These are phyloP conservation scores for Trichoderma atrobrunneum DNA, from an alignment of 2,329 filamentous ascomycete species.

Conservation along the genomic window DNA sequence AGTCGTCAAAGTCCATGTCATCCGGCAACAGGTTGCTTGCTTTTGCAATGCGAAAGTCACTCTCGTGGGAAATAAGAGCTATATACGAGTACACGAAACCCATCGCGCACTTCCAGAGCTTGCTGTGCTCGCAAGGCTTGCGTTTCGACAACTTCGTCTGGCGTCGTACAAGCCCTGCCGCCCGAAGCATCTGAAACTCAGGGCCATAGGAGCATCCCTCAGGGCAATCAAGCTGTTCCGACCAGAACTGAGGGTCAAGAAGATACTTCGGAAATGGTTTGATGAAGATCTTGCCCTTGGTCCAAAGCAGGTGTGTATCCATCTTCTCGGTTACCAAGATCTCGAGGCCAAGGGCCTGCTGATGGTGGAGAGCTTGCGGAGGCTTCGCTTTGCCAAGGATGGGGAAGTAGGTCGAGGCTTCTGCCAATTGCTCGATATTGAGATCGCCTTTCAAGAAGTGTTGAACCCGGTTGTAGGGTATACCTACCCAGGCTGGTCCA, in stretches of 20 bases:
- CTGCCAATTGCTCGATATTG: not conserved
- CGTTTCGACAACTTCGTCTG: not conserved
- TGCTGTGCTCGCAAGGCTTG: not conserved
- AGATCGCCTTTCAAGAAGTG: slow-evolving; percentile 1
- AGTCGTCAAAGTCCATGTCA: not conserved
- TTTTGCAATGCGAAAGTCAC: slow-evolving; percentile 14
- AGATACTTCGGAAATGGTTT: slow-evolving; percentile 17
- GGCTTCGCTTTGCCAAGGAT: not conserved
- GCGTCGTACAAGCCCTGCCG: not conserved
- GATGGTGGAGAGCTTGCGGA: slow-evolving; percentile 12
- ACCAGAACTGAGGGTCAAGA: slow-evolving; percentile 6
- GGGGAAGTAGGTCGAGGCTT: not conserved
- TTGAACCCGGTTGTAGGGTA: not conserved
- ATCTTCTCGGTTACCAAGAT: slow-evolving; percentile 9
- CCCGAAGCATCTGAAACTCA: not conserved
- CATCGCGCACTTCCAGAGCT: not conserved
- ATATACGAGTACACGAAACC: slow-evolving; percentile 17
- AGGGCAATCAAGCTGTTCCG: not conserved
- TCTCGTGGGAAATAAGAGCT: slow-evolving; percentile 1
- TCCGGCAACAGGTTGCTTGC: not conserved
- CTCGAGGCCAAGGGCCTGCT: not conserved
- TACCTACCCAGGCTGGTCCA: not conserved
- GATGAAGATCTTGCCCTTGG: not conserved
- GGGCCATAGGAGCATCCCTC: not conserved
- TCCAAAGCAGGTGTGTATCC: slow-evolving; percentile 15